Evolutionary conservation across 208 protist species (phyloP), one percentile per base, ranked within the genome.

Genomic region (Trypanosoma rangeli): DNA sequence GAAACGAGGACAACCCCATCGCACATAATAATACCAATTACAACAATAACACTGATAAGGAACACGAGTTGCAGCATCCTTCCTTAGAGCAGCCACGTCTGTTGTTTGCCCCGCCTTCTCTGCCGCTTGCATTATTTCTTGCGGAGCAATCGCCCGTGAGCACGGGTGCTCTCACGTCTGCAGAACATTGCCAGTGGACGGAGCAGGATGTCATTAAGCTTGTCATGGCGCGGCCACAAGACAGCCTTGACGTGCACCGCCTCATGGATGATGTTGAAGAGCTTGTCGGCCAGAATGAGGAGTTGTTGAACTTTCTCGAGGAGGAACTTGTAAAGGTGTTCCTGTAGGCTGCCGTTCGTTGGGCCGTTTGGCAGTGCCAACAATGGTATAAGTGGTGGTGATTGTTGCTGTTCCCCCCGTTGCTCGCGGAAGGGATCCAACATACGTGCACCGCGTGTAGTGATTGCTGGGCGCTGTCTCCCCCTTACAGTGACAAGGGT

Each of bases 221-320:
- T 20, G 81, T 94, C 13, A 80, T 85, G 46, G 83, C 72, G 1
- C 70, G 78, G 26, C 88, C 88, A 46, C 72, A 70, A 54, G 61
- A 63, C 1, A 57, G 66, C 42, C 60, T 94, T 26, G 82, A 94
- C 22, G 77, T 94, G 57, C 82, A 89, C 59, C 83, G 82, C 18
- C 52, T 92, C 46, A 39, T 94, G 31, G 86, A 94, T n/a, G 63
- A 82, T 35, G 46, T 94, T 12, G 78, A 85, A 15, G 59, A 72
- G 24, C 66, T 78, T 13, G 63, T 83, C 52, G 74, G 64, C 20
- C 62, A 77, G 33, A 68, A 77, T 57, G 87, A 90, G 48, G 84
- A 80, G 68, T 67, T 71, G 31, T 64, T 84, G 18, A 64, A 46
- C 13, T 66, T 68, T 46, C 73, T 92, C 24, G 83, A 87, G 52